These are phyloP conservation scores for Mycena kentingensis DNA, from an alignment of 768 basidiomycete genomes.

Conservation along the genomic window DNA sequence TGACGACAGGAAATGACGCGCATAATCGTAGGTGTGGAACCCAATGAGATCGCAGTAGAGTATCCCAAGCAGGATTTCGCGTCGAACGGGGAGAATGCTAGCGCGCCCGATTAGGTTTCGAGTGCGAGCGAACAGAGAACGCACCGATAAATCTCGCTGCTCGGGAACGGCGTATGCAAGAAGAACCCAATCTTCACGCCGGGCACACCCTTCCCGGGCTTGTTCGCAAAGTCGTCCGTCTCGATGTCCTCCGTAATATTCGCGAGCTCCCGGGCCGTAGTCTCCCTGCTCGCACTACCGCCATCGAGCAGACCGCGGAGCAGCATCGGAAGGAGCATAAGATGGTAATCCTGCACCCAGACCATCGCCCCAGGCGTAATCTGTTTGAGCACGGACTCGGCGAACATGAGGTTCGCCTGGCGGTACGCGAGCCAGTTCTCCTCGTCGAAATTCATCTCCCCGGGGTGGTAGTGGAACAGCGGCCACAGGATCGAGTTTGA, in stretches of 20 bases:
- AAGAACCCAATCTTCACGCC: slow-evolving; percentile 97
- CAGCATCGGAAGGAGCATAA: slow-evolving; percentile 97
- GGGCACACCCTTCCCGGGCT: slow-evolving; percentile 43
- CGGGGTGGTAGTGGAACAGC: slow-evolving; percentile 98
- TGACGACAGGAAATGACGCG: slow-evolving; percentile 97
- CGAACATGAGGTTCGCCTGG: slow-evolving; percentile 94
- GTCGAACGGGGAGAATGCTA: slow-evolving; percentile 94
- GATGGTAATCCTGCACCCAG: slow-evolving; percentile 98
- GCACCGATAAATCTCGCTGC: slow-evolving; percentile 94
- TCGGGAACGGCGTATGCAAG: slow-evolving; percentile 97
- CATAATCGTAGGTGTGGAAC: slow-evolving; percentile 99
- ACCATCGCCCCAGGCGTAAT: slow-evolving; percentile 89
- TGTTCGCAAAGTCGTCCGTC: slow-evolving; percentile 42
- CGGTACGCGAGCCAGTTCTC: slow-evolving; percentile 98
- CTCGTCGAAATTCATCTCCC: slow-evolving; percentile 99
- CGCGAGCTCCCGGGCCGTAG: slow-evolving; percentile 60
- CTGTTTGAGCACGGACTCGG: slow-evolving; percentile 81
- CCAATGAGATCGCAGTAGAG: slow-evolving; percentile 97
- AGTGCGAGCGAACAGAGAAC: slow-evolving; percentile 24
- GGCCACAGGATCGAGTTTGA: slow-evolving; percentile 99
- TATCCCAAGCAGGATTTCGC: slow-evolving; percentile 95
- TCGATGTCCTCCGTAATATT: slow-evolving; percentile 75
- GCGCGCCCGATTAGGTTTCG: slow-evolving; percentile 10
- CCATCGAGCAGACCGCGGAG: slow-evolving; percentile 87
- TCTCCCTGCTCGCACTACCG: slow-evolving; percentile 54